Evolutionary conservation across 106 monocot genomes (phyloP), one percentile per base, ranked within the genome.

Genomic region (Cymbidium sinense): DNA sequence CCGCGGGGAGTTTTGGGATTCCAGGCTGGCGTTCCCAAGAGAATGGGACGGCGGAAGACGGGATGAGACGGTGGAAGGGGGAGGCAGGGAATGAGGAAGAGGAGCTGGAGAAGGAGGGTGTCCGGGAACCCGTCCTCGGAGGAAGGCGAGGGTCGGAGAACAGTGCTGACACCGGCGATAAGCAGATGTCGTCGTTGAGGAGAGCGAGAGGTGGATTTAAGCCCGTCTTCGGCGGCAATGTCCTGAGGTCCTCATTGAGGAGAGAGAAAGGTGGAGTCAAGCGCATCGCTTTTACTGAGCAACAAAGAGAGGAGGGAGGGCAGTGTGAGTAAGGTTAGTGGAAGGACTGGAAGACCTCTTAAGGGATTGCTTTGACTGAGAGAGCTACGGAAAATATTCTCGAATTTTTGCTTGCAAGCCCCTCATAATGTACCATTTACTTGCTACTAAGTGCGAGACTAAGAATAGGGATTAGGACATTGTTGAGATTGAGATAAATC

Each of bases 1-100:
- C 34, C 13, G 41, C 9, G 43, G 43, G 39, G 27, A 34, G 27
- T 74, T 74, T 74, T 1, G 74, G 74, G n/a, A 74, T 74, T 17
- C 74, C 74, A 15, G 74, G 74, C 74, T 44, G 74, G 74, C 27
- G 74, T 44, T 74, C 74, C 74, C 74, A 74, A 9, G 74, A 74
- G 43, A 74, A 74, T 1, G 74, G 74, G 20, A 74, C 74, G 43
- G 74, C 43, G 44, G 74, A 74, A 9, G 74, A 44, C 2, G 67
- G 3, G 9, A 35, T 41, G 74, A 13, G 23, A 39, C 20, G 74
- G 74, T n/a, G 11, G 74, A 74, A 20, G 74, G 74, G 43, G 39
- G 74, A 44, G 43, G 9, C 2, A 9, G 25, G 2, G 25, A 44
- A 23, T 4, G 74, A 43, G n/a, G 74, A 74, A 13, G 44, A 35